These are phyloP conservation scores for Penicillium longicatenatum DNA, from an alignment of 495 filamentous ascomycete genomes.

Conservation along the genomic window DNA sequence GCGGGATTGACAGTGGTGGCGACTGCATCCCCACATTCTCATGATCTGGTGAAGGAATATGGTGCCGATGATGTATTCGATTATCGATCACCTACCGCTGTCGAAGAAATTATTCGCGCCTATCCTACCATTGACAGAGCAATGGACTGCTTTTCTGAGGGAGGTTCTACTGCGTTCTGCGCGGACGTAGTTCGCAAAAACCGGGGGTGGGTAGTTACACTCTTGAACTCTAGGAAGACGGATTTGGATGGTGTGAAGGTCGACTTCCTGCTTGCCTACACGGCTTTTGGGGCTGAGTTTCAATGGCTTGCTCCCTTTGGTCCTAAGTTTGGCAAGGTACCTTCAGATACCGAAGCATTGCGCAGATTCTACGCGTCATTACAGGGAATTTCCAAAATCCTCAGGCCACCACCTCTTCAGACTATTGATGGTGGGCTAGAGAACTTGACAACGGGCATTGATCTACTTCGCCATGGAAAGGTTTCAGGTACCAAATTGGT, in stretches of 20 bases:
- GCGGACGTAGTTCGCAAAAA: slow-evolving; percentile 15
- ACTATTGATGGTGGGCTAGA: slow-evolving; percentile 12
- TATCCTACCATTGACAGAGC: slow-evolving; percentile 22
- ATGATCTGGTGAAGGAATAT: slow-evolving; percentile 26
- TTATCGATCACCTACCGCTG: slow-evolving; percentile 18
- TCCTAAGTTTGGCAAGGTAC: slow-evolving; percentile 18
- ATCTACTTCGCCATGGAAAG: slow-evolving; percentile 21
- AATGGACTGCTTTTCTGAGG: slow-evolving; percentile 29
- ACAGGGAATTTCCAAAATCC: not conserved
- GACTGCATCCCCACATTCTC: slow-evolving; percentile 36
- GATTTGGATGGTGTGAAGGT: slow-evolving; percentile 11
- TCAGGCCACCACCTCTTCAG: slow-evolving; percentile 19
- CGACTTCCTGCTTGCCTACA: slow-evolving; percentile 21
- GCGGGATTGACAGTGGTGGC: slow-evolving; percentile 28
- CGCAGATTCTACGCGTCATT: slow-evolving; percentile 18
- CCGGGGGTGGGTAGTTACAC: slow-evolving; percentile 21
- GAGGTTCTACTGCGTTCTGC: slow-evolving; percentile 22
- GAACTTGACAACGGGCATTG: slow-evolving; percentile 12
- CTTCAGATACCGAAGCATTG: slow-evolving; percentile 17
- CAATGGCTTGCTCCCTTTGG: slow-evolving; percentile 24
- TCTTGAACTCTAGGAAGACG: slow-evolving; percentile 16
- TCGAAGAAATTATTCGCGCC: slow-evolving; percentile 4
- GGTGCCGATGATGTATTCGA: slow-evolving; percentile 37
- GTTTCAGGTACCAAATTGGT: slow-evolving; percentile 21
- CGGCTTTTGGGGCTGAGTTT: slow-evolving; percentile 20